Evolutionary conservation across 2,329 filamentous ascomycete genomes (phyloP).

Genomic region (Diaporthe velutina): DNA sequence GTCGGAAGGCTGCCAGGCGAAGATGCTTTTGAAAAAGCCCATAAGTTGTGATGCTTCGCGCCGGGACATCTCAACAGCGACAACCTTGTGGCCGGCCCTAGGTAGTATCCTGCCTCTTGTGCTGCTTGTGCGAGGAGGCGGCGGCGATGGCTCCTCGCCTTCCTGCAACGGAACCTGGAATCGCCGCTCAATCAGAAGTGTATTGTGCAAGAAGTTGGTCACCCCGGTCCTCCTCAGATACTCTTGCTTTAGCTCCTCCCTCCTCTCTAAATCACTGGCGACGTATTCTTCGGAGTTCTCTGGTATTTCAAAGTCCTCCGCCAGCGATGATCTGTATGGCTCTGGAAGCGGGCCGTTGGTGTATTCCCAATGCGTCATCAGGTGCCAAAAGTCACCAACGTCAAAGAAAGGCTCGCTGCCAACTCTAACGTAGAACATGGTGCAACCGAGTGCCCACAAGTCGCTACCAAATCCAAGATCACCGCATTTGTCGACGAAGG

Average conservation of each 20-base stretch:
- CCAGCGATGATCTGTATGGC: neutral
- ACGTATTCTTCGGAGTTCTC: neutral
- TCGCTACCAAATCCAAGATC: neutral
- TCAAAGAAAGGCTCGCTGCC: neutral
- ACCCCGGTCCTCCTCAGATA: neutral
- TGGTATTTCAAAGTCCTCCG: neutral
- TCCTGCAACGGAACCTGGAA: neutral
- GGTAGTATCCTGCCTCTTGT: neutral
- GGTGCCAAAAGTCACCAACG: neutral
- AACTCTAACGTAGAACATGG: neutral
- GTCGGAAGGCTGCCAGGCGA: neutral
- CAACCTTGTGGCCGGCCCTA: neutral
- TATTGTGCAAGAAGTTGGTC: neutral
- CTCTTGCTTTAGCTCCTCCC: neutral
- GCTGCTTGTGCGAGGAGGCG: neutral
- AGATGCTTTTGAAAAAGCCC: neutral
- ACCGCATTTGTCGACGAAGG: neutral
- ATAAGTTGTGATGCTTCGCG: neutral
- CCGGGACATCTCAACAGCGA: neutral
- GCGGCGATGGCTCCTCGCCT: neutral
- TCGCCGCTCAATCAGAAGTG: neutral
- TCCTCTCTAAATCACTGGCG: neutral
- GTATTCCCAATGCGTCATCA: neutral
- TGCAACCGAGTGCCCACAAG: conserved; percentile 6
- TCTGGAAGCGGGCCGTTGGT: neutral